Base-by-base conservation (phyloP, 208 protist genomes). In the Leishmania amazonensis region DNA sequence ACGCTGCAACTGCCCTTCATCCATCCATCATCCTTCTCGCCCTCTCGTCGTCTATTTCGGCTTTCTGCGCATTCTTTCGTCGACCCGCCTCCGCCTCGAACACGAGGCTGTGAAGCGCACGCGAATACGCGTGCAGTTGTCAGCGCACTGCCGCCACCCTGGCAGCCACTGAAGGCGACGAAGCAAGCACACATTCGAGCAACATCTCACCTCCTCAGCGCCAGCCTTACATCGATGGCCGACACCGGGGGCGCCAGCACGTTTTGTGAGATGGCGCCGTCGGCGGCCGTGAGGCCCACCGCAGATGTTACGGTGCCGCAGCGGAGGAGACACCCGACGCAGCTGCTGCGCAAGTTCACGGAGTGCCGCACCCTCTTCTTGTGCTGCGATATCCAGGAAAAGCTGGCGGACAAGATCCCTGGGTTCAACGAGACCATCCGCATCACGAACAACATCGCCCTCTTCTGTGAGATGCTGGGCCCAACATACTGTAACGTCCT, bases 321-420 rank as follows among this genome's bases (percentile, higher is more conserved):
- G 21, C 73, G 21, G 15, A 47, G 42, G 3, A 58, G 6, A 0
- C 78, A 82, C 74, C 1, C 9, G 21, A 15, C 73, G 9, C 75
- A 75, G 75, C 3, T 80, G 17, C 47, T 78, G 13, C 64, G 65
- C 45, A 79, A 74, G 31, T 74, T 70, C 58, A 45, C 64, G 13
- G 57, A 79, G 45, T 89, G 88, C 60, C 88, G 89, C 62, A 93
- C 93, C 7, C 86, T 88, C 21, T 95, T 96, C 54, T 85, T 96
- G 64, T 95, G 89, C 83, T 96, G 93, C 76, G 93, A 96, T 76
- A 91, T 96, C 57, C 93, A 96, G 79, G 91, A 96, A 47, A 92
- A 88, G 75, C 75, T 94, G 38, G 72, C 67, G 6, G 64, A 67
- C 40, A 81, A 83, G 58, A 90, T 94, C 60, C 71, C 75, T 31